Base-by-base conservation (phyloP, 306 rosid genomes). In the Castanopsis chinensis region DNA sequence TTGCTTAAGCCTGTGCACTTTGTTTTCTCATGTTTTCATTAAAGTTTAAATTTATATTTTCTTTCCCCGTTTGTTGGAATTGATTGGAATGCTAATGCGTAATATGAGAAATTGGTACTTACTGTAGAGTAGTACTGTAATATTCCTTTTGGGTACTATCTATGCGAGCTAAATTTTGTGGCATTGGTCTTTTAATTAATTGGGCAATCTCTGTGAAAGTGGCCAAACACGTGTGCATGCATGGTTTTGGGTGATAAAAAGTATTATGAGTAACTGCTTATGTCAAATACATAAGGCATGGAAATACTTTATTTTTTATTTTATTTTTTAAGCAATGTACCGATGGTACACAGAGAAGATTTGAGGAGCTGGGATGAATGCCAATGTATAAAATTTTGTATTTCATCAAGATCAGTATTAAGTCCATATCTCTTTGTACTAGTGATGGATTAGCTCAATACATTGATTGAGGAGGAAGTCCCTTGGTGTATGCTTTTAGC, bases 1-100 rank as follows among this genome's bases (percentile, higher is more conserved):
- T 56, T 81, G 56, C 74, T 76, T 57, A 23, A 67, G 78, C 64
- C 28, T 53, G 3, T 71, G 28, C 79, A 72, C 45, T 33, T 19
- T n/a, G 41, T 64, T 76, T 9, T 56, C 61, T 33, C 21, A 7
- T 12, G 33, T 27, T 15, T 63, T 6, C 2, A 6, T 6, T 28
- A 28, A 65, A 65, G 11, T 8, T 41, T 8, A 41, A 41, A 41
- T 8, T 67, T 32, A 9, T 33, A 33, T 67, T 18, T 28, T 28
- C 20, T 67, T 67, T 67, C 52, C 52, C 72, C 27, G 4, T 19
- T 35, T 67, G 49, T 9, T 67, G 49, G 72, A 35, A 11, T 35
- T 5, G 3, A 67, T 4, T 67, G 17, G 13, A 67, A 45, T 19
- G 27, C 52, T 35, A 18, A n/a, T 35, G 23, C 17, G 5, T 27